A percentile compares a stretch with the other conserved stretches of the same genome.
Evolutionary conservation across 768 basidiomycete species (phyloP).

Genomic region (Lentinus brumalis): DNA sequence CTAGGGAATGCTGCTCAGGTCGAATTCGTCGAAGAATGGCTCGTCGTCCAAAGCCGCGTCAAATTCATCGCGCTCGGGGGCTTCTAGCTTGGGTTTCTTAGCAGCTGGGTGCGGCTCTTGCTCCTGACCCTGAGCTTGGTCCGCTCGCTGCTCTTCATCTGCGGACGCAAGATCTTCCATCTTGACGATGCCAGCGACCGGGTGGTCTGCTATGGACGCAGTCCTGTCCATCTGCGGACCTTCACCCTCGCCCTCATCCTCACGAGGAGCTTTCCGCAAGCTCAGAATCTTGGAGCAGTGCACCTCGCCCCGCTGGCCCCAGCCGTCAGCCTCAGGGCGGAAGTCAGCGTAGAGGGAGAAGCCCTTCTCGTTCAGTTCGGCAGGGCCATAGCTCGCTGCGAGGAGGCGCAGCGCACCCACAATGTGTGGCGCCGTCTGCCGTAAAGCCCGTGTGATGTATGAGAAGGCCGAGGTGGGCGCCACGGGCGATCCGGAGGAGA

Average conservation of each 20-base stretch:
- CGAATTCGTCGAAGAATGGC: conserved; percentile 46
- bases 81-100: conserved; percentile 40
- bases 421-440: conserved; percentile 76
- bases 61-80: conserved; percentile 46
- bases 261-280: conserved; percentile 38
- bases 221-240: neutral
- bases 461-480: conserved; percentile 75
- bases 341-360: conserved; percentile 87
- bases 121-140: conserved; percentile 16
- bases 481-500: conserved; percentile 69
- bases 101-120: conserved; percentile 28
- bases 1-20: conserved; percentile 31
- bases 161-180: neutral
- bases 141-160: conserved; percentile 18
- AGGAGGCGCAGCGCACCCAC: conserved; percentile 77
- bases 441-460: conserved; percentile 80
- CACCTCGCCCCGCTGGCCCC: conserved; percentile 84
- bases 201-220: conserved; percentile 4
- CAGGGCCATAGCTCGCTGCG: conserved; percentile 55
- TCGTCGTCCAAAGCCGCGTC: conserved; percentile 54
- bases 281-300: conserved; percentile 68
- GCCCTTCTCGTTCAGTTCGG: conserved; percentile 65
- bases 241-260: neutral
- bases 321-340: conserved; percentile 76
- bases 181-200: conserved; percentile 20